These are phyloP conservation scores for Guadua angustifolia DNA, from an alignment of 176 grass and related monocot genomes.

Conservation along the genomic window DNA sequence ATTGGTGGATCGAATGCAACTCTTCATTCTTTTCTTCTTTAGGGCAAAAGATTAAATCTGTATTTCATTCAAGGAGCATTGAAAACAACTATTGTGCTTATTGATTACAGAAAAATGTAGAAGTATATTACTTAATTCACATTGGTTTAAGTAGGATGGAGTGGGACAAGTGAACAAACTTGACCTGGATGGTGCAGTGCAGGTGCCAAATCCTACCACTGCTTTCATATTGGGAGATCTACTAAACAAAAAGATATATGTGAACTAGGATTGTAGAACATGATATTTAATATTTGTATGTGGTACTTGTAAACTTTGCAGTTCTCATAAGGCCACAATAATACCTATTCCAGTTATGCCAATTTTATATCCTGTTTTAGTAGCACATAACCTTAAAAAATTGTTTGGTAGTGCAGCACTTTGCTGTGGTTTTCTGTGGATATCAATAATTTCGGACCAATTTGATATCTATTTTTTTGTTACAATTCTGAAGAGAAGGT, in stretches of 20 bases:
- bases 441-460: not conserved
- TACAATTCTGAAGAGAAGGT: slow-evolving; percentile 7
- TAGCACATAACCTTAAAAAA: not conserved
- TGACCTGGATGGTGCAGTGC: not conserved
- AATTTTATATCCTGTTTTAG: not conserved
- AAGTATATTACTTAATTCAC: slow-evolving; percentile 32
- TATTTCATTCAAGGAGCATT: slow-evolving; percentile 25
- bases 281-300: slow-evolving; percentile 10
- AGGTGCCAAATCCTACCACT: slow-evolving; percentile 4
- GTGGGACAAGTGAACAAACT: not conserved
- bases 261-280: slow-evolving; percentile 10
- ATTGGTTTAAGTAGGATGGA: slow-evolving; percentile 17
- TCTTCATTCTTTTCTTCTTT: not conserved
- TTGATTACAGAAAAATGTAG: not conserved
- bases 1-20: slow-evolving; percentile 4
- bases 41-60: not conserved
- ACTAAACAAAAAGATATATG: not conserved
- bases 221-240: not conserved
- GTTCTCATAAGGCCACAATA: not conserved
- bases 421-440: not conserved
- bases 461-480: not conserved
- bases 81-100: slow-evolving; percentile 16
- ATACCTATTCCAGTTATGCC: not conserved
- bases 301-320: slow-evolving; percentile 15
- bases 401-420: slow-evolving; percentile 5